Conservation (phyloP, 2,329 filamentous ascomycete species). For the Pseudogymnoascus sp. region DNA sequence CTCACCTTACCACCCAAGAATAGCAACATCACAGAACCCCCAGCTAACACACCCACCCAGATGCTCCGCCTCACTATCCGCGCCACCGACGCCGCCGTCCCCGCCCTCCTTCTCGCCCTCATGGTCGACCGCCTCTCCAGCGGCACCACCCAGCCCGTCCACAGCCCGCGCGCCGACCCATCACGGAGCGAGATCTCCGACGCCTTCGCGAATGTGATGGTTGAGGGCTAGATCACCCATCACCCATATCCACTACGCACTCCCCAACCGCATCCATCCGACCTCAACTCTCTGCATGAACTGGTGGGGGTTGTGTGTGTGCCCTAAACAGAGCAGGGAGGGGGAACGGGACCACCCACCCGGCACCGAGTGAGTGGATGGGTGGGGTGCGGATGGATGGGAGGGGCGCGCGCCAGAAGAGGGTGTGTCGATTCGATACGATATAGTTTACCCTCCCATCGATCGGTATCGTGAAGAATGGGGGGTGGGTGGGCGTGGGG, state of each 20-base stretch:
- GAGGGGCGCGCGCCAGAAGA: neutral
- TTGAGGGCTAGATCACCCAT: slow-evolving; percentile 10
- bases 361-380: neutral
- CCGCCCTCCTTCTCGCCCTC: slow-evolving; percentile 67
- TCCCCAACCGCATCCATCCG: no score
- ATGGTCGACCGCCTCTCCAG: slow-evolving; percentile 76
- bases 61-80: slow-evolving; percentile 93
- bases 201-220: slow-evolving; percentile 27
- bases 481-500: neutral
- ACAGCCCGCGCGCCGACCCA: slow-evolving; percentile 18
- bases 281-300: neutral
- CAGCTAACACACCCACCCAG: slow-evolving; percentile 39
- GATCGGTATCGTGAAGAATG: neutral
- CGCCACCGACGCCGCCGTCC: slow-evolving; percentile 85
- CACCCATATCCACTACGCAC: no score
- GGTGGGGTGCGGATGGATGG: neutral
- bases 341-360: no score
- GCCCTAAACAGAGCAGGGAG: no score
- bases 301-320: neutral
- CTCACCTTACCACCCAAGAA: neutral
- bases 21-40: neutral
- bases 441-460: neutral
- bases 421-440: neutral
- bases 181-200: slow-evolving; percentile 26
- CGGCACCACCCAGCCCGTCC: slow-evolving; percentile 30